Evolutionary conservation across 2,329 filamentous ascomycete species (phyloP), one percentile per base, ranked within the genome.

Genomic region (Curvularia eragrostidis): DNA sequence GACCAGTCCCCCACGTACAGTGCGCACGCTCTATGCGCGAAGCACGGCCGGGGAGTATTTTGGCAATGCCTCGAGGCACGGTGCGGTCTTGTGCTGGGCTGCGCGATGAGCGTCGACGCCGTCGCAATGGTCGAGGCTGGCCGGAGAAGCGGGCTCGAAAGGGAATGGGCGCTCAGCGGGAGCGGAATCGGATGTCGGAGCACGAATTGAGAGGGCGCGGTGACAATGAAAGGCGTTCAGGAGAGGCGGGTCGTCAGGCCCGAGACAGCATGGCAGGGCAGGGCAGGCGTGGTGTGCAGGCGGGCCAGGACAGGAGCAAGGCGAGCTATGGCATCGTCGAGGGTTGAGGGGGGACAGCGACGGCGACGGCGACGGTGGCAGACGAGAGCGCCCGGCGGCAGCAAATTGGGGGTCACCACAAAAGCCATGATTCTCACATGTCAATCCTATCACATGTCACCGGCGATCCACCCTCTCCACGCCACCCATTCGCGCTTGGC

Each of bases 371-470:
- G 18, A 24, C 19, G 26, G 43, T 18, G 36, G 46, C 47, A 49
- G 47, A 49, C 50, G 36, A 53, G 49, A 59, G 26, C 42, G 57
- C 51, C 49, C 46, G 49, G 54, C 62, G 49, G 54, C 62, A 62
- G 59, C 63, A 66, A 63, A 66, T 65, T 62, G 60, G 55, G 58
- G 50, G 54, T 54, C 55, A 57, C 51, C 24, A 59, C 59, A 58
- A 54, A 56, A 56, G 55, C 61, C 59, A 58, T 56, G 61, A 60
- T 60, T 65, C 60, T 68, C 65, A 68, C 65, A 67, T 68, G 64
- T 61, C 58, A 67, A 52, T 62, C 54, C 54, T 60, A 62, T 68
- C 64, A 67, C 64, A 65, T 66, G 65, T 56, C 48, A 54, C 56
- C 48, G 53, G 23, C 57, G 58, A 48, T 54, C 54, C 58, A 60